Evolutionary conservation across 495 filamentous ascomycete species (phyloP), one percentile per base, ranked within the genome.

Genomic region (Daldinia grandis): DNA sequence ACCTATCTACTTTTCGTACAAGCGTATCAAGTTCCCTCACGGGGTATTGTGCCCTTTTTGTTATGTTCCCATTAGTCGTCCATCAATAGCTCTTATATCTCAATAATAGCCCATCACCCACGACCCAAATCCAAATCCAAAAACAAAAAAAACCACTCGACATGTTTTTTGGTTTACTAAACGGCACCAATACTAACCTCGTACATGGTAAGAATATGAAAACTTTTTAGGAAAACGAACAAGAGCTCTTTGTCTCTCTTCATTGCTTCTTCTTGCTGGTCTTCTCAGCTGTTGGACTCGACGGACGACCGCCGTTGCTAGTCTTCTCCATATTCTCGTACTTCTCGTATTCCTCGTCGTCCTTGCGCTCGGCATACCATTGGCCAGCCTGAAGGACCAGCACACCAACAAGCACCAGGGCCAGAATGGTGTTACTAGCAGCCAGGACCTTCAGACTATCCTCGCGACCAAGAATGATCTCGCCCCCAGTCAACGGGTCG

Each of bases 281-380:
- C 62, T 74, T 76, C 67, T 80, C 74, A 17, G 56, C 62, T 53
- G 62, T 76, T 58, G 60, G 42, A 24, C 61, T 74, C 42, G 66
- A 60, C 14, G 62, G 24, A 65, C 74, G 59, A 65, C 50, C 31
- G 78, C 69, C 64, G 33, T 25, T 56, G 69, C 57, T 35, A 63
- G 64, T 56, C 68, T 79, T 76, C 70, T 76, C 80, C 78, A 86
- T 83, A 69, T 84, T 84, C 67, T 81, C 81, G 57, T 78, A 80
- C 80, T 87, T 84, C 77, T 87, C 89, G 68, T 83, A 84, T 81
- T 98, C 95, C 80, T 94, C 90, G 76, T 83, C 83, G 78, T 98
- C 93, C 87, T 95, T 97, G 68, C 89, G 82, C 86, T 97, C 93
- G 27, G 96, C 95, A 83, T 99, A 99, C 95, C 95, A 99, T 85